Evolutionary conservation across 306 rosid species (phyloP), one percentile per base, ranked within the genome.

Genomic region (Dryas drummondii): DNA sequence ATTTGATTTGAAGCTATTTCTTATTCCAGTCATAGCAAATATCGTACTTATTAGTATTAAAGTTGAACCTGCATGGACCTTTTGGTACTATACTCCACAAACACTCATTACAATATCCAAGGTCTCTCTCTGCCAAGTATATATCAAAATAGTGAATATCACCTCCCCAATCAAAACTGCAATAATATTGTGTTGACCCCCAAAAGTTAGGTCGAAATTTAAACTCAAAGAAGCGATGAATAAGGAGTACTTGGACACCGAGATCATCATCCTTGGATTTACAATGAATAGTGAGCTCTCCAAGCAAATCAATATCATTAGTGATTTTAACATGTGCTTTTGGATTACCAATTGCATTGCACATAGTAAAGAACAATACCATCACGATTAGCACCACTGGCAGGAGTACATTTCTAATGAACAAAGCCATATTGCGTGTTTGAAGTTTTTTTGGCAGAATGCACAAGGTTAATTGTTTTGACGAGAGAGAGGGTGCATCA

Each of bases 251-350:
- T 1, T 51, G 74, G 42, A 7, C 9, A 7, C 74, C 74, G 1
- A 70, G 59, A 37, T 70, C 74, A 6, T 70, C 74, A 12, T 70
- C 7, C 6, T 70, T 70, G 48, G 74, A 70, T n/a, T 70, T 70
- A 46, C 62, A 70, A 61, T 70, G 74, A 22, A 22, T 22, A 22
- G 22, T 22, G 22, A 22, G 22, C 22, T 22, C 22, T 22, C 22
- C 22, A 22, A 0, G 22, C 22, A 22, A 22, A 22, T 6, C n/a
- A 40, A 70, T 9, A 40, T 26, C 61, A 60, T 70, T 70, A 8
- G 7, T 50, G 11, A 32, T 52, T 9, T 14, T n/a, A 17, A 66
- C 13, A 16, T 17, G 27, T 40, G 37, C 12, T 4, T 19, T 17
- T 3, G 6, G 17, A 16, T 6, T 7, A 46, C 6, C 9, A 46